Evolutionary conservation across 1,284 basidiomycete genomes (phyloP), one percentile per base, ranked within the genome.

Genomic region (Austroboletus sp.): DNA sequence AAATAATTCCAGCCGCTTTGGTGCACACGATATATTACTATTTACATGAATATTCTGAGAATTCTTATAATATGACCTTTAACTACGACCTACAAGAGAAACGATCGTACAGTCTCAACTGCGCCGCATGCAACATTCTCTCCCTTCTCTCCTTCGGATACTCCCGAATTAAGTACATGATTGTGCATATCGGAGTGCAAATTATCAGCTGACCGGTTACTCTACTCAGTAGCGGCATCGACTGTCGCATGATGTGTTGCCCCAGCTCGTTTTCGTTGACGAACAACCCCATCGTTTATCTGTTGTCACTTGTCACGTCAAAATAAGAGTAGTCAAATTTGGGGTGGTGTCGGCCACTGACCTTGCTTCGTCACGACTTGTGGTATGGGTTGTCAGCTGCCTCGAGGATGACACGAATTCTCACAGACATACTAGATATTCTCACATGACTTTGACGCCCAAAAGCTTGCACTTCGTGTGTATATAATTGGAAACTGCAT

Each of bases 61-160:
- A n/a, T n/a, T n/a, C n/a, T n/a, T n/a, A n/a, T n/a, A n/a, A n/a
- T n/a, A n/a, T n/a, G n/a, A n/a, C n/a, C n/a, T n/a, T n/a, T n/a
- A n/a, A n/a, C n/a, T n/a, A n/a, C n/a, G n/a, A n/a, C n/a, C n/a
- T n/a, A n/a, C n/a, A n/a, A n/a, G n/a, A n/a, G n/a, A 25, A 25
- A 25, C 23, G 23, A 25, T 1, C 0, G 23, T 25, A 25, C 23
- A 25, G 55, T 38, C 17, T 59, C 32, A 57, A 15, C 27, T 61
- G 48, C 23, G 55, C 58, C 16, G 11, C 29, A 16, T 63, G 36
- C 19, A 63, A 19, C 40, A 10, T 43, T 31, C 49, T 33, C 42
- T 62, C 57, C 31, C 60, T 61, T 19, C 6, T 46, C n/a, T 64
- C 50, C 44, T 53, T 58, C 11, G 40, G 34, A 23, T 11, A 49